A percentile compares a stretch with the other conserved stretches of the same genome.
phyloP scores from a whole-genome alignment of 257 asterid species.

The Gentiana dahurica region DNA sequence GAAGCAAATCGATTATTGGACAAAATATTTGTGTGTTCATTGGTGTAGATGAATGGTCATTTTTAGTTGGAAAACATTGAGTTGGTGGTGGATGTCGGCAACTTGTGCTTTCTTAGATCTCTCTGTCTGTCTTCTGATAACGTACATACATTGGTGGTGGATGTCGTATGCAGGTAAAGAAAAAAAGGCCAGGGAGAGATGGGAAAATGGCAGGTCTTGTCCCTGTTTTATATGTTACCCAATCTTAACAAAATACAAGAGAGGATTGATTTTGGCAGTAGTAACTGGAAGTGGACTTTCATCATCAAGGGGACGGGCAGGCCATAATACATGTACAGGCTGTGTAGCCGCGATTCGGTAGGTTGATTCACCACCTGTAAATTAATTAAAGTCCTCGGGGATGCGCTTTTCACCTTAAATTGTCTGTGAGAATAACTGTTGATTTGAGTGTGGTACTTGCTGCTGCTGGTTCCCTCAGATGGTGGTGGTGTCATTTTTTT shows the following conservation, averaged over 20 bases:
- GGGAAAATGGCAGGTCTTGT: conserved; percentile 98
- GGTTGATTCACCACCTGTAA: too few species aligned
- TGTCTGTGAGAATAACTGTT: too few species aligned
- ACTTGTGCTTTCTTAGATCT: not conserved
- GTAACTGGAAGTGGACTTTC: not conserved
- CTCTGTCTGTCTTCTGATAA: not conserved
- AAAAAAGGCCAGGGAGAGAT: conserved; percentile 91
- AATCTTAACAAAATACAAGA: conserved; percentile 30
- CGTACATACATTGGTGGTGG: not conserved
- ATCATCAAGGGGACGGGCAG: too few species aligned
- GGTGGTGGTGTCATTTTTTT: not conserved
- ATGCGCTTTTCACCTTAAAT: too few species aligned
- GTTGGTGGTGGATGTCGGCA: not conserved
- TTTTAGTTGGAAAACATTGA: too few species aligned
- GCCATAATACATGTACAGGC: too few species aligned
- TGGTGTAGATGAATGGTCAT: too few species aligned
- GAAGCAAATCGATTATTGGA: too few species aligned
- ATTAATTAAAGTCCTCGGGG: too few species aligned
- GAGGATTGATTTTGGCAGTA: not conserved
- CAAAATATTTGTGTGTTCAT: too few species aligned
- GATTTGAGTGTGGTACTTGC: not conserved
- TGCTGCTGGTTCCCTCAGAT: not conserved
- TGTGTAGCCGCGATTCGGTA: too few species aligned
- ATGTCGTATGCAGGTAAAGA: conserved; percentile 63
- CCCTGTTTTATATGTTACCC: conserved; percentile 90